These are phyloP conservation scores for Aspergillus pseudoterreus DNA, from an alignment of 2,329 filamentous ascomycete species.

Conservation along the genomic window DNA sequence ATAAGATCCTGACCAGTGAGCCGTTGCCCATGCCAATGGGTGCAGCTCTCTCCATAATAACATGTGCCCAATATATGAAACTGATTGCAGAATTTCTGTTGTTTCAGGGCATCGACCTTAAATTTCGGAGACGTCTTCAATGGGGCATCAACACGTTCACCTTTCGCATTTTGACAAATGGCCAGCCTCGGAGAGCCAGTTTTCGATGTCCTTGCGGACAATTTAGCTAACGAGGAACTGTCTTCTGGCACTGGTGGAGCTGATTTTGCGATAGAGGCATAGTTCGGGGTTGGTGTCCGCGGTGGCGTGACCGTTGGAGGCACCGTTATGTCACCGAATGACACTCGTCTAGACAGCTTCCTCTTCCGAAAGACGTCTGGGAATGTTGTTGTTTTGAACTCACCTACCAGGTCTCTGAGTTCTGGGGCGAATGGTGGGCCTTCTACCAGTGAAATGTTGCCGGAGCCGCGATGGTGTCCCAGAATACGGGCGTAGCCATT, in stretches of 20 bases:
- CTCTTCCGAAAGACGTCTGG: slow-evolving; percentile 10
- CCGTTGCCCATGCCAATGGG: slow-evolving; percentile 22
- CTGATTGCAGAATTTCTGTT: slow-evolving; percentile 31
- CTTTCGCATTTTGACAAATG: slow-evolving; percentile 2
- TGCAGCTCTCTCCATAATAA: slow-evolving; percentile 18
- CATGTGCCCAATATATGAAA: slow-evolving; percentile 28
- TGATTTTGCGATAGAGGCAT: slow-evolving; percentile 11
- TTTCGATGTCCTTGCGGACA: not conserved
- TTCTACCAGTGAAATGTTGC: slow-evolving; percentile 37
- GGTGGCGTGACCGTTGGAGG: slow-evolving; percentile 6
- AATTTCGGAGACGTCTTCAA: slow-evolving; percentile 15
- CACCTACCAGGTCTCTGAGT: slow-evolving; percentile 26
- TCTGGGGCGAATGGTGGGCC: slow-evolving; percentile 36
- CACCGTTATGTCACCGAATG: not conserved
- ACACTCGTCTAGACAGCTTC: slow-evolving; percentile 2
- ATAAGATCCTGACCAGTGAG: slow-evolving; percentile 18
- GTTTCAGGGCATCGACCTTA: slow-evolving; percentile 22
- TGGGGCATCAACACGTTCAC: slow-evolving; percentile 22
- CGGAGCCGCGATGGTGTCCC: slow-evolving; percentile 25
- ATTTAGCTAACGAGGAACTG: not conserved
- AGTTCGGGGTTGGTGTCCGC: slow-evolving; percentile 10
- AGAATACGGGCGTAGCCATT: slow-evolving; percentile 44
- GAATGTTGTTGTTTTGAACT: slow-evolving; percentile 12
- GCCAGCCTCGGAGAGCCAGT: not conserved
- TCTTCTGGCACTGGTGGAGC: not conserved